Conservation (phyloP, 2,329 filamentous ascomycete genomes). For the Calonectria honghensis region DNA sequence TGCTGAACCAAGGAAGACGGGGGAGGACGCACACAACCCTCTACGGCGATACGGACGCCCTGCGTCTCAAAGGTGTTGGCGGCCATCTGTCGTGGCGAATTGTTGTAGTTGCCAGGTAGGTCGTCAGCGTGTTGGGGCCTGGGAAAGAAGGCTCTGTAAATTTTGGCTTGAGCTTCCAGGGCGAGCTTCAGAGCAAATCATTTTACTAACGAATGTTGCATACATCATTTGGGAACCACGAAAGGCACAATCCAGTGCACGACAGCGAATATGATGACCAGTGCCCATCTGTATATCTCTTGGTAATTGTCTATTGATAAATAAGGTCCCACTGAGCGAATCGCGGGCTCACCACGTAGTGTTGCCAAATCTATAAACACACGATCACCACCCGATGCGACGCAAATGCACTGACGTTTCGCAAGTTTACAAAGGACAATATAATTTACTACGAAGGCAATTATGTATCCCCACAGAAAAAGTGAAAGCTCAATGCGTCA, state of each 20-base stretch:
- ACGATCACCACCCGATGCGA: neutral
- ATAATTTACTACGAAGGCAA: neutral
- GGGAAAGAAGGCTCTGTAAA: constrained; percentile 40
- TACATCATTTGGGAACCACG: neutral
- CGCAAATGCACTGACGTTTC: neutral
- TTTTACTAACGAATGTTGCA: neutral
- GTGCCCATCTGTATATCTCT: neutral
- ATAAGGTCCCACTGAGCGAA: neutral
- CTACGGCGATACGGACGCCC: constrained; percentile 85
- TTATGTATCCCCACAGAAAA: constrained; percentile 69
- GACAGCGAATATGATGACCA: neutral
- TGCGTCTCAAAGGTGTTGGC: constrained; percentile 59
- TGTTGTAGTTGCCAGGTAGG: constrained; percentile 46
- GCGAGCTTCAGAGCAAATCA: neutral
- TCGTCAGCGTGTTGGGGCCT: constrained; percentile 40
- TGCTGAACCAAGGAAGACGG: no score
- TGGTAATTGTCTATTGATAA: neutral
- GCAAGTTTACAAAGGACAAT: neutral
- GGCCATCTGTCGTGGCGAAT: constrained; percentile 54
- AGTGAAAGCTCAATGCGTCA: constrained; percentile 67
- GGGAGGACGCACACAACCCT: constrained; percentile 83
- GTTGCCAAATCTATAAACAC: neutral
- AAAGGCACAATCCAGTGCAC: neutral
- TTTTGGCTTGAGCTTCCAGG: constrained; percentile 3
- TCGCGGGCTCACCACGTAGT: neutral